Conservation (phyloP, 1,284 basidiomycete genomes). For the Apiotrichum brassicae region DNA sequence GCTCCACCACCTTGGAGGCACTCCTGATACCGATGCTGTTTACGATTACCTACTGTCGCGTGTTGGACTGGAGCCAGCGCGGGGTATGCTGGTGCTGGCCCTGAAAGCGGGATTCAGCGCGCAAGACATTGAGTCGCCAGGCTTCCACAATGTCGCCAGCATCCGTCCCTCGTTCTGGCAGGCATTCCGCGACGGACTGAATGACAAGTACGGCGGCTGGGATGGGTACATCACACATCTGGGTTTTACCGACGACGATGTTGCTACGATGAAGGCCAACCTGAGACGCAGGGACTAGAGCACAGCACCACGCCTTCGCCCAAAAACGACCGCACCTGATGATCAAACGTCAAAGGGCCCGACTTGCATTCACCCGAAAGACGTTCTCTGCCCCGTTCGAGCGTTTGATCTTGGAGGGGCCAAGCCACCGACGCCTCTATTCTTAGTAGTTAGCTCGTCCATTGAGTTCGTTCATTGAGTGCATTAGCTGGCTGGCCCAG, state of each 20-base stretch:
- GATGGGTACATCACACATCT: conserved; percentile 10
- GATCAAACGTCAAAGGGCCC: too few relatives aligned
- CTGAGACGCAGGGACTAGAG: neutral
- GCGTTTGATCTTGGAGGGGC: too few relatives aligned
- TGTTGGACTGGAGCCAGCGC: conserved; percentile 15
- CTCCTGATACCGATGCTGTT: neutral
- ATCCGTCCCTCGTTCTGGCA: conserved; percentile 5
- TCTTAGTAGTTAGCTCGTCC: too few relatives aligned
- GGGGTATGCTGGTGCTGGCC: conserved; percentile 4
- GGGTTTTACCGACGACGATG: conserved; percentile 5
- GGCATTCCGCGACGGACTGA: neutral
- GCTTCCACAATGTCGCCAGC: conserved; percentile 7
- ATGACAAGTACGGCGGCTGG: conserved; percentile 10
- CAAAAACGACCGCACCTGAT: too few relatives aligned
- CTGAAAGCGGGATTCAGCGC: neutral
- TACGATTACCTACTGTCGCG: conserved; percentile 18
- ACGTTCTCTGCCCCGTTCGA: too few relatives aligned
- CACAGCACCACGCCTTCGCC: too few relatives aligned
- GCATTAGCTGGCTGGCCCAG: too few relatives aligned
- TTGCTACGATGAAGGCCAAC: conserved; percentile 9
- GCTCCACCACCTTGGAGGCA: conserved; percentile 13
- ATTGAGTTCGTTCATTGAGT: too few relatives aligned
- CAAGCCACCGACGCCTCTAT: too few relatives aligned
- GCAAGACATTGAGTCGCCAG: conserved; percentile 2
- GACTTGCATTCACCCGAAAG: too few relatives aligned